Evolutionary conservation across 139 green algal species (phyloP).

Genomic region (Yamagishiella unicocca): DNA sequence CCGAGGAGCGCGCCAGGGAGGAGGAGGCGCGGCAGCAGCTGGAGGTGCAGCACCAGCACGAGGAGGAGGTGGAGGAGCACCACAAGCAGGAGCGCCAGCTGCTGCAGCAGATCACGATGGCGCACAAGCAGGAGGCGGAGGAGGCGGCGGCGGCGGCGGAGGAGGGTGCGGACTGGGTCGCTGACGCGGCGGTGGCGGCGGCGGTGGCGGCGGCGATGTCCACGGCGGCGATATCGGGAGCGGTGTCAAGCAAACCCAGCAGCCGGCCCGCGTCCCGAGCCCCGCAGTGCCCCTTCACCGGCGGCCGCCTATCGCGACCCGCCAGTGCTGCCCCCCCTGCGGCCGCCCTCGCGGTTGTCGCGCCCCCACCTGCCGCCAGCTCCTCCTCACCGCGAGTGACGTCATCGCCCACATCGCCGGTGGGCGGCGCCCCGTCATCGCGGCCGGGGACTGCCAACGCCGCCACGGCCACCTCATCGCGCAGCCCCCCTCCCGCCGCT

Average conservation of each 20-base stretch:
- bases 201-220: background rate
- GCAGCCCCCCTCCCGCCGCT: too few relatives aligned
- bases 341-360: too few relatives aligned
- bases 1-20: background rate
- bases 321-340: background rate
- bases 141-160: background rate
- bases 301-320: background rate
- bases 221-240: background rate
- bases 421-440: background rate
- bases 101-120: slow-evolving; percentile 11
- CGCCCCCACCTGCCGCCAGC: background rate
- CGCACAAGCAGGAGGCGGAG: background rate
- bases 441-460: background rate
- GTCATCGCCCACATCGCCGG: too few relatives aligned
- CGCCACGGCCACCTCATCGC: too few relatives aligned
- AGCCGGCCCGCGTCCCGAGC: background rate
- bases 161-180: background rate
- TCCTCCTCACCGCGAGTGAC: background rate
- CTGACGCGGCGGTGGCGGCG: background rate
- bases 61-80: background rate
- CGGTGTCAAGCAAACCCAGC: too few relatives aligned
- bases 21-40: background rate
- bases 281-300: slow-evolving; percentile 25
- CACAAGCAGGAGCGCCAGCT: background rate
- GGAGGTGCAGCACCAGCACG: background rate